These are phyloP conservation scores for Penicillium brasilianum DNA, from an alignment of 2,329 filamentous ascomycete genomes.

Conservation along the genomic window DNA sequence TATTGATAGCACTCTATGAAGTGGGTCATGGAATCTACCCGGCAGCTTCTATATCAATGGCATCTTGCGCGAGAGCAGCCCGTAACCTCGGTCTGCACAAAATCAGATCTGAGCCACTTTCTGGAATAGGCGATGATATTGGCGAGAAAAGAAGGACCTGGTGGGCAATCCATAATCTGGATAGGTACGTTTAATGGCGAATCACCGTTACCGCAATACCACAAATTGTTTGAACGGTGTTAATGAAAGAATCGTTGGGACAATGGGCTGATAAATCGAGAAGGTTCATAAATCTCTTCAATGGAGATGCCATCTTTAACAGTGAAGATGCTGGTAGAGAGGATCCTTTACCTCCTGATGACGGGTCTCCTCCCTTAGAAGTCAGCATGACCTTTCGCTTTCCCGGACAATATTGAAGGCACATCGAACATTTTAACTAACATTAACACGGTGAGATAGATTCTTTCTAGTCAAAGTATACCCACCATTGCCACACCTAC, in stretches of 20 bases:
- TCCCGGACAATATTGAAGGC: not conserved
- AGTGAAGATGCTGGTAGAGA: not conserved
- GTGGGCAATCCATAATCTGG: slow-evolving; percentile 8
- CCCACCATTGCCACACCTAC: slow-evolving; percentile 1
- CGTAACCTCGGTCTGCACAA: slow-evolving; percentile 1
- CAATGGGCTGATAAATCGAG: not conserved
- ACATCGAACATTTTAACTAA: not conserved
- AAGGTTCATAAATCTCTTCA: not conserved
- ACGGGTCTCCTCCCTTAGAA: not conserved
- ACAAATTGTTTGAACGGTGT: not conserved
- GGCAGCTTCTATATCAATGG: not conserved
- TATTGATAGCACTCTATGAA: not conserved
- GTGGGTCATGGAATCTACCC: slow-evolving; percentile 2
- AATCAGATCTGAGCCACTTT: slow-evolving; percentile 2
- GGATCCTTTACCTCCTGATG: not conserved
- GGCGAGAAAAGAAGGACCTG: slow-evolving; percentile 10
- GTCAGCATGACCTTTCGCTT: not conserved
- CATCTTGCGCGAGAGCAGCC: not conserved
- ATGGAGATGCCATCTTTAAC: not conserved
- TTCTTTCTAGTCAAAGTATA: not conserved
- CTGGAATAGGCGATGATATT: not conserved
- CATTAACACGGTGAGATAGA: not conserved
- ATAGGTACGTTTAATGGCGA: slow-evolving; percentile 1
- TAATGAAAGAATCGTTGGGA: not conserved
- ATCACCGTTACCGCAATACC: not conserved